phyloP scores from a whole-genome alignment of 2,329 filamentous ascomycete genomes.

The Penicillium oxalicum region DNA sequence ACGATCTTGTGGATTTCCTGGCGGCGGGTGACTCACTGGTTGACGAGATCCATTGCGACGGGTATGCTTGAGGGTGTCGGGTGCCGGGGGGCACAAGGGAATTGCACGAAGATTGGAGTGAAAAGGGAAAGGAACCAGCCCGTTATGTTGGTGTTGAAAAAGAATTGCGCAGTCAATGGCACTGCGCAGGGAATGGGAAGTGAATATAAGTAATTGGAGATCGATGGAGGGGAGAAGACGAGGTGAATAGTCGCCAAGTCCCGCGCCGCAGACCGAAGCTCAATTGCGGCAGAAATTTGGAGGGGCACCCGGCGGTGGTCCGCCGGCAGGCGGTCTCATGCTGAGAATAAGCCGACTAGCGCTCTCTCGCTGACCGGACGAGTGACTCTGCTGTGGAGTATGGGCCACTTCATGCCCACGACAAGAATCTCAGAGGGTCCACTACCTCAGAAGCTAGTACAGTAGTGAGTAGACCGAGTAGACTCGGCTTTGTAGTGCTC shows the following conservation, averaged over 20 bases:
- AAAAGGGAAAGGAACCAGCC: background rate
- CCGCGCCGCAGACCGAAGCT: constrained; percentile 11
- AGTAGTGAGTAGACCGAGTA: too few species aligned
- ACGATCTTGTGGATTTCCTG: background rate
- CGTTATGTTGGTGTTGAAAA: background rate
- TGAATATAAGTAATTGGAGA: constrained; percentile 9
- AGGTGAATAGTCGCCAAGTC: too few species aligned
- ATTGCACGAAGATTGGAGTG: background rate
- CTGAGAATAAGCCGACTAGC: too few species aligned
- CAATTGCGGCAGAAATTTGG: constrained; percentile 20
- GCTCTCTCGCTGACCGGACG: too few species aligned
- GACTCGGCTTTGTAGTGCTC: too few species aligned
- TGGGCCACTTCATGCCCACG: too few species aligned
- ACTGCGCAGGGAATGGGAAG: background rate
- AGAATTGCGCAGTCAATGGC: constrained; percentile 8
- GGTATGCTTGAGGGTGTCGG: constrained; percentile 10
- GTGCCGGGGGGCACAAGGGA: constrained; percentile 15
- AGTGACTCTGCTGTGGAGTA: background rate
- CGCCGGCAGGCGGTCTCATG: background rate
- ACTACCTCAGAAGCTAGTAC: too few species aligned
- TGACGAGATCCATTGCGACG: constrained; percentile 54
- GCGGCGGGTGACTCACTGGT: constrained; percentile 46
- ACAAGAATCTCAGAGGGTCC: too few species aligned
- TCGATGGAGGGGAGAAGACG: background rate
- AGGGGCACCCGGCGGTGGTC: constrained; percentile 14